These are phyloP conservation scores for Phaseolus lunatus DNA, from an alignment of 306 rosid species.

Conservation along the genomic window DNA sequence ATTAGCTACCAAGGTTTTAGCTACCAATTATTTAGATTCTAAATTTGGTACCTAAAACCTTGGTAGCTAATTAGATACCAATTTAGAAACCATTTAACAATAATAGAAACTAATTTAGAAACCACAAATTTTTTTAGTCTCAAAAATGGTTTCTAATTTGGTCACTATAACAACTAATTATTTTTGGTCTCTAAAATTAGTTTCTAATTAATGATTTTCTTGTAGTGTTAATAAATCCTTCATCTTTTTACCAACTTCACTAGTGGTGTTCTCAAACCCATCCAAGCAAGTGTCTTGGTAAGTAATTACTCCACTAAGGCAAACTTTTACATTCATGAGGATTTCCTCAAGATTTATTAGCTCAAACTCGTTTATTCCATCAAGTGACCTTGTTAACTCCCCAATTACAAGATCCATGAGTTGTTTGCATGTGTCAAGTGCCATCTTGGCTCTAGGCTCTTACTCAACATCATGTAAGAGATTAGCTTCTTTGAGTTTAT, in stretches of 20 bases:
- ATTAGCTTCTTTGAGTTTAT: constrained; percentile 47
- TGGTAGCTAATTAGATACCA: too few relatives aligned
- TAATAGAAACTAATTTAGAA: too few relatives aligned
- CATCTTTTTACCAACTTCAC: neutral
- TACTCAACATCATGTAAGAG: constrained; percentile 54
- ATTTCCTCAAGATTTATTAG: neutral
- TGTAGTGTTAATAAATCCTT: neutral
- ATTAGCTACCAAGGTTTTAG: too few relatives aligned
- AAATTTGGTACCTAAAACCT: too few relatives aligned
- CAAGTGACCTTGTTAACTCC: constrained; percentile 45
- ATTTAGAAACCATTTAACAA: too few relatives aligned
- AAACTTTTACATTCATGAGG: neutral
- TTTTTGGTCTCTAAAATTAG: too few relatives aligned
- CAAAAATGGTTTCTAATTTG: too few relatives aligned
- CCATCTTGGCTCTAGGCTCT: constrained; percentile 61
- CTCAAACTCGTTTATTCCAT: neutral
- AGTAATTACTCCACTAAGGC: neutral
- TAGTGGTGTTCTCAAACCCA: neutral
- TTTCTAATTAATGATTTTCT: too few relatives aligned
- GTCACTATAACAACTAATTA: too few relatives aligned
- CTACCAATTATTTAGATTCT: too few relatives aligned
- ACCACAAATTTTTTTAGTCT: too few relatives aligned
- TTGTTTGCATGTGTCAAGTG: constrained; percentile 65
- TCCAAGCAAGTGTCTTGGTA: constrained; percentile 70
- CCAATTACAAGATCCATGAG: constrained; percentile 54